A percentile compares a stretch with the other conserved stretches of the same genome.
Evolutionary conservation across 2,329 filamentous ascomycete species (phyloP).

Genomic region (Fusarium buxicola): DNA sequence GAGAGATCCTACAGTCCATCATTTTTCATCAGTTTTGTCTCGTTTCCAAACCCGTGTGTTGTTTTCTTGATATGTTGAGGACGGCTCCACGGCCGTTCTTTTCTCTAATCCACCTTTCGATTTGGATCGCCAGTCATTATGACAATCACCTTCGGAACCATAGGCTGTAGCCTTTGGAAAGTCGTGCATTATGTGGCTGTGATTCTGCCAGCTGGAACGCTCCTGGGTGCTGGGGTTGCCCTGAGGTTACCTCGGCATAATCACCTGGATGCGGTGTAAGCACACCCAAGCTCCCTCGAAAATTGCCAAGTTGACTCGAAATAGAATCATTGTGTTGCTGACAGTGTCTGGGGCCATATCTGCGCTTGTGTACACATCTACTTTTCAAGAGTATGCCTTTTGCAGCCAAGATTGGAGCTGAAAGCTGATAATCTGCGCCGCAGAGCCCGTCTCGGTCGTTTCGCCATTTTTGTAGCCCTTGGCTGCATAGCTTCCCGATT

Average conservation of each 20-base stretch:
- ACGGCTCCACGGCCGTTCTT: not conserved
- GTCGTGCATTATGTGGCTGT: slow-evolving; percentile 6
- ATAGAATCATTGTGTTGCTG: slow-evolving; percentile 27
- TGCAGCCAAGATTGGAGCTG: not conserved
- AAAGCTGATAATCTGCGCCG: slow-evolving; percentile 28
- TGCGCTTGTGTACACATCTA: slow-evolving; percentile 19
- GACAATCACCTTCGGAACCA: slow-evolving; percentile 6
- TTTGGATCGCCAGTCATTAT: slow-evolving; percentile 5
- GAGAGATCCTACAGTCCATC: not conserved
- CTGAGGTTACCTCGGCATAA: slow-evolving; percentile 26
- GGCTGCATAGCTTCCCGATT: slow-evolving; percentile 16
- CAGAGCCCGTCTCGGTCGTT: slow-evolving; percentile 32
- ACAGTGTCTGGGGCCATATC: slow-evolving; percentile 25
- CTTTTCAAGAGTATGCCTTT: slow-evolving; percentile 36
- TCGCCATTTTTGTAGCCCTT: slow-evolving; percentile 20
- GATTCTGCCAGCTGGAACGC: slow-evolving; percentile 29
- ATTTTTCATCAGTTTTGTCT: not conserved
- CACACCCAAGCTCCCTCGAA: not conserved
- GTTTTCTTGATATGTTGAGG: not conserved
- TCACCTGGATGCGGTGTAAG: slow-evolving; percentile 34
- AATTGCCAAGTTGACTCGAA: slow-evolving; percentile 20
- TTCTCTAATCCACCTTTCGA: not conserved
- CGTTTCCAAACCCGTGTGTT: not conserved
- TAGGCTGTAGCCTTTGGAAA: slow-evolving; percentile 2
- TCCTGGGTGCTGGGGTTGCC: slow-evolving; percentile 32